Evolutionary conservation across 768 basidiomycete species (phyloP).

Genomic region (Kwoniella bestiolae): DNA sequence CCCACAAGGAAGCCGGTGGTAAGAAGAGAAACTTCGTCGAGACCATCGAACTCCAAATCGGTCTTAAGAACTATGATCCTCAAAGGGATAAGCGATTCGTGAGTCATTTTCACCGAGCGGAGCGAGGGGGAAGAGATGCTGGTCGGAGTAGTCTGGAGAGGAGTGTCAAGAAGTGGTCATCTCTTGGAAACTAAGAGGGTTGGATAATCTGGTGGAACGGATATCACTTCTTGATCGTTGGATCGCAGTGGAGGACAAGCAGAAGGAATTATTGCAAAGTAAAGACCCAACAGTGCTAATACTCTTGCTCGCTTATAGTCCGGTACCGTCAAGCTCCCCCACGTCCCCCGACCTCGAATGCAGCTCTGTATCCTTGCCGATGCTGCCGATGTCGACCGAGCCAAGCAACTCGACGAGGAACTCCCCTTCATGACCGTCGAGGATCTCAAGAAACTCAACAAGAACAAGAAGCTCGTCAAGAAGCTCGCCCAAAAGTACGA

Average conservation of each 20-base stretch:
- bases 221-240: too few relatives aligned
- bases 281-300: not conserved
- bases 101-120: slow-evolving; percentile 39
- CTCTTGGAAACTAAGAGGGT: too few relatives aligned
- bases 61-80: slow-evolving; percentile 67
- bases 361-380: slow-evolving; percentile 99
- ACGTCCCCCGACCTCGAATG: slow-evolving; percentile 98
- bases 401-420: slow-evolving; percentile 59
- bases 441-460: slow-evolving; percentile 99
- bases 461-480: slow-evolving; percentile 99
- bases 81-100: slow-evolving; percentile 99
- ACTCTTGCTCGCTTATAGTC: slow-evolving; percentile 21
- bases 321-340: slow-evolving; percentile 72
- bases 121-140: not conserved
- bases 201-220: too few relatives aligned
- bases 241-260: too few relatives aligned
- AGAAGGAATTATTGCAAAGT: too few relatives aligned
- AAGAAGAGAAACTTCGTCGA: slow-evolving; percentile 60
- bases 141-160: too few relatives aligned
- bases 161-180: not conserved
- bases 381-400: slow-evolving; percentile 89
- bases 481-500: slow-evolving; percentile 99
- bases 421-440: slow-evolving; percentile 92
- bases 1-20: slow-evolving; percentile 58
- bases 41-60: slow-evolving; percentile 60